Evolutionary conservation across 1,284 basidiomycete species (phyloP).

Genomic region (Pyrrhoderma lamaoense): DNA sequence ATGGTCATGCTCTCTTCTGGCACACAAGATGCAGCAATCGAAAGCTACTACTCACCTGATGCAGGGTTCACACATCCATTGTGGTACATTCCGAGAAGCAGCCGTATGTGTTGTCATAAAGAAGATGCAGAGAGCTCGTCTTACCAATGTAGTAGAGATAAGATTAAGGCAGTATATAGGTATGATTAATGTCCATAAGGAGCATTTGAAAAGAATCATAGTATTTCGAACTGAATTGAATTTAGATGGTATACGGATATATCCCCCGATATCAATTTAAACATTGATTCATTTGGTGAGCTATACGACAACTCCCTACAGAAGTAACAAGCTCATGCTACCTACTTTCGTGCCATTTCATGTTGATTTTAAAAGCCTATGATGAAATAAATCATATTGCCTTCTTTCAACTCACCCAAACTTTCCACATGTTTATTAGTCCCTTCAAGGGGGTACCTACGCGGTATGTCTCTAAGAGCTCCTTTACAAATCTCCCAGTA

Average conservation of each 20-base stretch:
- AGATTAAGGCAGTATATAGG: slow-evolving; percentile 48
- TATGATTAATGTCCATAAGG: slow-evolving; percentile 21
- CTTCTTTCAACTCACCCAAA: slow-evolving; percentile 42
- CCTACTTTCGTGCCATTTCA: not conserved
- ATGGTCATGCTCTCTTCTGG: slow-evolving; percentile 41
- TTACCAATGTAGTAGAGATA: slow-evolving; percentile 38
- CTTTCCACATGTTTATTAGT: slow-evolving; percentile 45
- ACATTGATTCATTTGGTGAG: slow-evolving; percentile 38
- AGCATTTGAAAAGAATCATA: not conserved
- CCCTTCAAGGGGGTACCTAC: slow-evolving; percentile 40
- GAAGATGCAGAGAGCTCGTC: slow-evolving; percentile 24
- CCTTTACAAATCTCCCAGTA: not conserved
- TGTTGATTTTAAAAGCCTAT: slow-evolving; percentile 30
- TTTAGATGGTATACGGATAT: slow-evolving; percentile 53
- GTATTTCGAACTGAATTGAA: not conserved
- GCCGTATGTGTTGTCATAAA: too few relatives aligned
- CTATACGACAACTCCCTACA: too few relatives aligned
- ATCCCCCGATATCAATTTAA: slow-evolving; percentile 39
- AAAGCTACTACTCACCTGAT: slow-evolving; percentile 42
- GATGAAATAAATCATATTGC: slow-evolving; percentile 33
- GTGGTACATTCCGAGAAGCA: slow-evolving; percentile 30
- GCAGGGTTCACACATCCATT: slow-evolving; percentile 50
- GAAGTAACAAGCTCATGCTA: not conserved
- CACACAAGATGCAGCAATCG: slow-evolving; percentile 39
- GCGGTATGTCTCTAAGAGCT: slow-evolving; percentile 31